Evolutionary conservation across 148 eudicot genomes (phyloP).

Genomic region (Fagopyrum homotropicum): DNA sequence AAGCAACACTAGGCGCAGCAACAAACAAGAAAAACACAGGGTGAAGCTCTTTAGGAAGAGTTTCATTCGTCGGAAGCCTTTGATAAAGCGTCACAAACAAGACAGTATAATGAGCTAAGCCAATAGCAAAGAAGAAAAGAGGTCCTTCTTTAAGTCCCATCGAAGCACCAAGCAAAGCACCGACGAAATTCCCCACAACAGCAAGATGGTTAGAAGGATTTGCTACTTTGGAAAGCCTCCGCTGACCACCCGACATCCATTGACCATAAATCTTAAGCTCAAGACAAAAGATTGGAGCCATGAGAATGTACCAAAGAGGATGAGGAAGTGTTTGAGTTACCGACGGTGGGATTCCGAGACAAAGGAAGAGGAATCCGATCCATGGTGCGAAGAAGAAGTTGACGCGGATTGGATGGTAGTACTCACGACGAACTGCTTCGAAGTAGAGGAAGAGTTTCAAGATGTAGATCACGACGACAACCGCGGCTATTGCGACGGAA

Average conservation of each 20-base stretch:
- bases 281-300: conserved; percentile 23
- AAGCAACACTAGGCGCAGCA: conserved; percentile 31
- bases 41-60: conserved; percentile 27
- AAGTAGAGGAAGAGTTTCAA: conserved; percentile 23
- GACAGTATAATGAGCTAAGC: conserved; percentile 31
- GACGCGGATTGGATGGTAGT: conserved; percentile 25
- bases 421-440: conserved; percentile 25
- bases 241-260: conserved; percentile 31
- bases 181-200: conserved; percentile 32
- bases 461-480: conserved; percentile 10
- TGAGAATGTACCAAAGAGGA: conserved; percentile 20
- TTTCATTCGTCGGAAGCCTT: conserved; percentile 23
- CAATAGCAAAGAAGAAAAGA: conserved; percentile 25
- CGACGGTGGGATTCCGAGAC: conserved; percentile 16
- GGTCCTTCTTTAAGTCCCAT: conserved; percentile 33
- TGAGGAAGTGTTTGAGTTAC: neutral
- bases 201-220: conserved; percentile 32
- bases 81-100: conserved; percentile 37
- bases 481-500: conserved; percentile 3
- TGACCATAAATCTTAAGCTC: conserved; percentile 39
- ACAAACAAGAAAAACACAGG: conserved; percentile 34
- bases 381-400: conserved; percentile 38
- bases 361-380: conserved; percentile 22
- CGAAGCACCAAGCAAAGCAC: conserved; percentile 24
- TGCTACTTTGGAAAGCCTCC: conserved; percentile 26